These are phyloP conservation scores for Luffa acutangula DNA, from an alignment of 306 rosid genomes.

Conservation along the genomic window DNA sequence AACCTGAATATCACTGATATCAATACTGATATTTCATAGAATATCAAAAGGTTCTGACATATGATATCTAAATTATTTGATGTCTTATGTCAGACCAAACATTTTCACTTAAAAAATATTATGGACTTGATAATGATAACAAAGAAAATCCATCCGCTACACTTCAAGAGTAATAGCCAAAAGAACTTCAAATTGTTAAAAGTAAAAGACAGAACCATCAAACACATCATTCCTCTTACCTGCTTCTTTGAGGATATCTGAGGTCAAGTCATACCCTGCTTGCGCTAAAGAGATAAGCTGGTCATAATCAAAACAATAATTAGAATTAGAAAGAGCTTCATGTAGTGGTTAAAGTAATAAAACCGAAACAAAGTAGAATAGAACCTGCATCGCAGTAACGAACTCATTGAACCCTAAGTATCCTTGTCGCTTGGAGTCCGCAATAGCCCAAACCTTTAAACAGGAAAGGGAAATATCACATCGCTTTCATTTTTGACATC, in stretches of 20 bases:
- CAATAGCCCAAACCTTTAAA: conserved; percentile 61
- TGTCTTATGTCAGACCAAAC: not conserved
- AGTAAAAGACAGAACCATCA: not conserved
- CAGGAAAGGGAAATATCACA: not conserved
- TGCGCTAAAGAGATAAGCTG: conserved; percentile 77
- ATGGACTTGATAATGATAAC: conserved; percentile 4
- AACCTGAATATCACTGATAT: not conserved
- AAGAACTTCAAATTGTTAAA: not conserved
- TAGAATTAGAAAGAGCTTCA: not conserved
- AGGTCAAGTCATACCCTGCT: conserved; percentile 50
- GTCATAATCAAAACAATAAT: not conserved
- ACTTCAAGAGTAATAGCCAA: not conserved
- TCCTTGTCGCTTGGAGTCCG: conserved; percentile 73
- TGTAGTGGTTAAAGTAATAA: not conserved
- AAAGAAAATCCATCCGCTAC: not conserved
- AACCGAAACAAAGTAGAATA: not conserved
- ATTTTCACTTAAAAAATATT: not conserved
- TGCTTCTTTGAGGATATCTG: conserved; percentile 45
- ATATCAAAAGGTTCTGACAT: not conserved
- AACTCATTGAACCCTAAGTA: conserved; percentile 60
- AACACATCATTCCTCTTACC: conserved; percentile 31
- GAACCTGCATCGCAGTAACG: conserved; percentile 77
- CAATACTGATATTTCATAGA: not conserved
- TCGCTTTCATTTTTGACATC: not conserved
- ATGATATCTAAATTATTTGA: not conserved